phyloP scores from a whole-genome alignment of 768 basidiomycete genomes.

The Termitomyces sp. region DNA sequence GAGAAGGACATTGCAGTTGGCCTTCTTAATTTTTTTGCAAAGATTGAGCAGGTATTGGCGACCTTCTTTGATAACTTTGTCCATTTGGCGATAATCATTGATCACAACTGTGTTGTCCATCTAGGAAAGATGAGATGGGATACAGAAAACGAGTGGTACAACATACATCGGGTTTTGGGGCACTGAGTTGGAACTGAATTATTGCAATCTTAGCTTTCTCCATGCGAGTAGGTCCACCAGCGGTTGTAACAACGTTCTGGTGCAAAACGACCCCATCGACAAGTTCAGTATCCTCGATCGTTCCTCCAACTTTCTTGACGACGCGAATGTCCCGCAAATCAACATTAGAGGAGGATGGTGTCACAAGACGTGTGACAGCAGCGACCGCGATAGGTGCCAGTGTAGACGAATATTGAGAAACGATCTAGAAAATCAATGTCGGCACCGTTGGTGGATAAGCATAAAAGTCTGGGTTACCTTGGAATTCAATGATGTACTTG shows the following conservation, averaged over 20 bases:
- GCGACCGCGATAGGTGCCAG: constrained; percentile 98
- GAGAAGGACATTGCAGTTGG: constrained; percentile 98
- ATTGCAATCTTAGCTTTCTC: constrained; percentile 99
- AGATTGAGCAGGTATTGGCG: constrained; percentile 96
- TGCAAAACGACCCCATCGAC: constrained; percentile 97
- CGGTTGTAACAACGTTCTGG: constrained; percentile 87
- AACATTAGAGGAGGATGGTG: constrained; percentile 87
- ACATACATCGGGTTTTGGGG: constrained; percentile 95
- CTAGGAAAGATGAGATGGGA: constrained; percentile 36
- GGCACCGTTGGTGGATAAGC: not conserved
- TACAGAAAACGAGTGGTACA: not conserved
- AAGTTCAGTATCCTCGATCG: constrained; percentile 97
- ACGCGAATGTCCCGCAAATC: constrained; percentile 95
- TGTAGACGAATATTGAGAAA: constrained; percentile 97
- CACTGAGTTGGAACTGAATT: constrained; percentile 96
- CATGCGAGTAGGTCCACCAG: constrained; percentile 90
- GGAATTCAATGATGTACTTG: constrained; percentile 93
- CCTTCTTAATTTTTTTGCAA: constrained; percentile 99
- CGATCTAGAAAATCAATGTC: constrained; percentile 58
- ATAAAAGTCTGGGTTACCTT: constrained; percentile 52
- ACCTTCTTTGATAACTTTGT: constrained; percentile 99
- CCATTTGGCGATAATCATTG: constrained; percentile 99
- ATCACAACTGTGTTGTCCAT: constrained; percentile 99
- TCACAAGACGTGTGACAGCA: constrained; percentile 89
- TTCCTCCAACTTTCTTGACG: constrained; percentile 98